These are phyloP conservation scores for Nicotiana tabacum DNA, from an alignment of 257 asterid genomes.

Conservation along the genomic window DNA sequence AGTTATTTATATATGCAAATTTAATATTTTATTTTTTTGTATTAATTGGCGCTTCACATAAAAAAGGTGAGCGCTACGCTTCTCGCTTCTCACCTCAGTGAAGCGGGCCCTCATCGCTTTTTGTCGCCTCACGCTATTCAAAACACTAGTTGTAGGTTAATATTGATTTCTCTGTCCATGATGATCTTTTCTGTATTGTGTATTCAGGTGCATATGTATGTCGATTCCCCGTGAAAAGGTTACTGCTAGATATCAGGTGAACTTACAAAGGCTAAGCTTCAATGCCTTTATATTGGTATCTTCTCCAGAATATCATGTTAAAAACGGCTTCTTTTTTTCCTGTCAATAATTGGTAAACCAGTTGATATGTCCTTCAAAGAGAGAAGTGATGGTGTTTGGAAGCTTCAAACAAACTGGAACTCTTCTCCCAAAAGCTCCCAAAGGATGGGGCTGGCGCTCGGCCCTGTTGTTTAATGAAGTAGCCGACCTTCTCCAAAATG, in stretches of 20 bases:
- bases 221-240: slow-evolving; percentile 90
- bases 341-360: slow-evolving; percentile 19
- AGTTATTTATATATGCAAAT: no score
- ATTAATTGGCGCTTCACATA: no score
- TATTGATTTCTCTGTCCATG: neutral
- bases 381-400: slow-evolving; percentile 98
- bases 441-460: slow-evolving; percentile 99
- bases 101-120: no score
- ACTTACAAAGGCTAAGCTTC: neutral
- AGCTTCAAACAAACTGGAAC: slow-evolving; percentile 91
- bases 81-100: no score
- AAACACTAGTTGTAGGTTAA: neutral
- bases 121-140: no score
- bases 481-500: slow-evolving; percentile 78
- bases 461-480: slow-evolving; percentile 84
- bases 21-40: no score
- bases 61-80: no score
- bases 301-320: neutral
- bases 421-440: slow-evolving; percentile 95
- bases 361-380: slow-evolving; percentile 94
- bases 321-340: neutral
- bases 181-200: slow-evolving; percentile 12
- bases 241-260: slow-evolving; percentile 95
- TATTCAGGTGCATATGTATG: slow-evolving; percentile 74
- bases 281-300: neutral